These are phyloP conservation scores for Calonectria honghensis DNA, from an alignment of 2,329 filamentous ascomycete genomes.

Conservation along the genomic window DNA sequence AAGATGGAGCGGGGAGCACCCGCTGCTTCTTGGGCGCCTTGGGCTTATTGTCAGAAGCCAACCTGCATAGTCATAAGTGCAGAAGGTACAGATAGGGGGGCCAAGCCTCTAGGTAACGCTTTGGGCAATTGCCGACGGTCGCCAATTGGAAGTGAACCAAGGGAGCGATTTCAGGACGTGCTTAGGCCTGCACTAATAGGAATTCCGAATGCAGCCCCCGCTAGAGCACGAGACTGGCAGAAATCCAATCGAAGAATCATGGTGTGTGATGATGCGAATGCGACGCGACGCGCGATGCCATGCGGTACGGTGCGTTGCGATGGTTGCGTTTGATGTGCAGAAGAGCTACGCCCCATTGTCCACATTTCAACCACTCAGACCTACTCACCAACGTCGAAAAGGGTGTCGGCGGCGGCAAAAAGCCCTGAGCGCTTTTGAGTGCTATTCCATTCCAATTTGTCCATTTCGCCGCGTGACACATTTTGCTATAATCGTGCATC, in stretches of 20 bases:
- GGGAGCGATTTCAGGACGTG: constrained; percentile 22
- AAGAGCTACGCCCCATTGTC: constrained; percentile 11
- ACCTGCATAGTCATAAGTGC: constrained; percentile 13
- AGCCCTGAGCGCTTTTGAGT: constrained; percentile 19
- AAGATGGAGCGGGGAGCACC: constrained; percentile 27
- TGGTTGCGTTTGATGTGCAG: constrained; percentile 37
- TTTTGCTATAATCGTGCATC: constrained; percentile 32
- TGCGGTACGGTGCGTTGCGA: constrained; percentile 22
- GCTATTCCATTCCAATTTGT: constrained; percentile 34
- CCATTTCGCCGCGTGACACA: constrained; percentile 43
- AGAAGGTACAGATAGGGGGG: constrained; percentile 9
- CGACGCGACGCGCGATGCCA: constrained; percentile 36
- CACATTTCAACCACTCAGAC: constrained; percentile 25
- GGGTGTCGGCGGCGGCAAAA: constrained; percentile 34
- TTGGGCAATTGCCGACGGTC: constrained; percentile 38
- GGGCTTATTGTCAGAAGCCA: constrained; percentile 23
- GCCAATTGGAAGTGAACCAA: constrained; percentile 25
- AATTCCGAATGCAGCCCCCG: constrained; percentile 28
- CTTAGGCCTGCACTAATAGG: constrained; percentile 21
- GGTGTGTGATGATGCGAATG: constrained; percentile 25
- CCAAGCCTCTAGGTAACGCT: constrained; percentile 27
- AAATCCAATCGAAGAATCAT: constrained; percentile 25
- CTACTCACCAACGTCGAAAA: constrained; percentile 23
- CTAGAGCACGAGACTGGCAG: constrained; percentile 26
- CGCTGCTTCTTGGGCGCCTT: constrained; percentile 13